A percentile compares a stretch with the other conserved stretches of the same genome.
Conservation (phyloP, 257 asterid genomes). For the Solanum chiquidenum region DNA sequence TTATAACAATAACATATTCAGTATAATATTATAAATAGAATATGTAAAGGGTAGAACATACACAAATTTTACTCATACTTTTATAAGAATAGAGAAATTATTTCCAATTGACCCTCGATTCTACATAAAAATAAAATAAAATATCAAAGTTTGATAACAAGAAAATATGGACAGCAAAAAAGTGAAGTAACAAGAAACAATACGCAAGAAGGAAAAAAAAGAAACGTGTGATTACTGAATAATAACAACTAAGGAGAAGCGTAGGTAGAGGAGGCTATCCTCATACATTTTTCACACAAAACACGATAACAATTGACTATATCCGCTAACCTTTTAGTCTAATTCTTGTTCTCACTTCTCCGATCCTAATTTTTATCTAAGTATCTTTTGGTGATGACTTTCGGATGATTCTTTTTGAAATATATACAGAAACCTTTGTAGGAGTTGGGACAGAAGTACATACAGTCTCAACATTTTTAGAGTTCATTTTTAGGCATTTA, state of each 20-base stretch:
- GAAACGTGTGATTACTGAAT: not conserved
- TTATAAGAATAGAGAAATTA: not conserved
- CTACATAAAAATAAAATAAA: too few relatives aligned
- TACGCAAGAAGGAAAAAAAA: too few relatives aligned
- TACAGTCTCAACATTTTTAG: not conserved
- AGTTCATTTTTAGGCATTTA: not conserved
- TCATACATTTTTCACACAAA: not conserved
- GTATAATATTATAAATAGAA: too few relatives aligned
- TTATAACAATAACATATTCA: too few relatives aligned
- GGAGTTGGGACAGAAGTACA: too few relatives aligned
- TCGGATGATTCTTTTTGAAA: too few relatives aligned
- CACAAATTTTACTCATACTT: not conserved
- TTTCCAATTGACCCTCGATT: too few relatives aligned
- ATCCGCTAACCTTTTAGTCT: not conserved
- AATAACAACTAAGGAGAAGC: not conserved
- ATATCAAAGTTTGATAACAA: not conserved
- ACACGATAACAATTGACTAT: not conserved
- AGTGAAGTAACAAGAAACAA: too few relatives aligned
- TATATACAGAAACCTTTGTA: too few relatives aligned
- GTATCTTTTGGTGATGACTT: not conserved
- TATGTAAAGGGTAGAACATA: not conserved
- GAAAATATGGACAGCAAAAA: too few relatives aligned
- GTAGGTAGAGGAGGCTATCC: not conserved
- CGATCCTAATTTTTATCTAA: too few relatives aligned
- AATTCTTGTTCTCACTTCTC: too few relatives aligned